Evolutionary conservation across 2,329 filamentous ascomycete genomes (phyloP).

Genomic region (Hypocrella siamensis): DNA sequence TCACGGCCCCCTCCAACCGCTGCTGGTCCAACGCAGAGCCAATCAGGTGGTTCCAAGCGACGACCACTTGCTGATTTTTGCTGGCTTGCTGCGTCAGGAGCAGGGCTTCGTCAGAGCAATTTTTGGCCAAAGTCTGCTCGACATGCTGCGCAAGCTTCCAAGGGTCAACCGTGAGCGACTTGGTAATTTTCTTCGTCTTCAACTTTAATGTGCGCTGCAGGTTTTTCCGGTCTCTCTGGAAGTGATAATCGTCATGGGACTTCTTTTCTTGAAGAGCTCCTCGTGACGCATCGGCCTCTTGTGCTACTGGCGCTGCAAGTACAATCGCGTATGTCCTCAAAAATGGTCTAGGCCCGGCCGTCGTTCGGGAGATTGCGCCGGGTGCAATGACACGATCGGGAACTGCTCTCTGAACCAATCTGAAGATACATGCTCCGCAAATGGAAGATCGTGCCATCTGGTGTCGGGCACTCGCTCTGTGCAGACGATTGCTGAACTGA

Average conservation of each 20-base stretch:
- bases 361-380: too few relatives aligned
- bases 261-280: not conserved
- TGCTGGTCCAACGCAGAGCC: conserved; percentile 49
- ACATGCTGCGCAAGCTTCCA: conserved; percentile 58
- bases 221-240: conserved; percentile 11
- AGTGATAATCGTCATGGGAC: too few relatives aligned
- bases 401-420: too few relatives aligned
- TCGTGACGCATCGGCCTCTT: not conserved
- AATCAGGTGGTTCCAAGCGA: conserved; percentile 82
- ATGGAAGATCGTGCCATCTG: too few relatives aligned
- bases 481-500: too few relatives aligned
- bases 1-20: conserved; percentile 49
- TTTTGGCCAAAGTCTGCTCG: conserved; percentile 38
- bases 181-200: conserved; percentile 45
- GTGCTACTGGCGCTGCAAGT: too few relatives aligned
- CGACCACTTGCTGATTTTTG: conserved; percentile 44
- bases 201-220: conserved; percentile 26
- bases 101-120: conserved; percentile 50
- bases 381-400: too few relatives aligned
- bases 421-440: too few relatives aligned
- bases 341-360: too few relatives aligned
- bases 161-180: conserved; percentile 56
- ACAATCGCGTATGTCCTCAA: too few relatives aligned
- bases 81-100: conserved; percentile 55
- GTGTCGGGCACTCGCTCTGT: too few relatives aligned